These are phyloP conservation scores for Neofusicoccum kwambonambiense DNA, from an alignment of 2,329 filamentous ascomycete species.

Conservation along the genomic window DNA sequence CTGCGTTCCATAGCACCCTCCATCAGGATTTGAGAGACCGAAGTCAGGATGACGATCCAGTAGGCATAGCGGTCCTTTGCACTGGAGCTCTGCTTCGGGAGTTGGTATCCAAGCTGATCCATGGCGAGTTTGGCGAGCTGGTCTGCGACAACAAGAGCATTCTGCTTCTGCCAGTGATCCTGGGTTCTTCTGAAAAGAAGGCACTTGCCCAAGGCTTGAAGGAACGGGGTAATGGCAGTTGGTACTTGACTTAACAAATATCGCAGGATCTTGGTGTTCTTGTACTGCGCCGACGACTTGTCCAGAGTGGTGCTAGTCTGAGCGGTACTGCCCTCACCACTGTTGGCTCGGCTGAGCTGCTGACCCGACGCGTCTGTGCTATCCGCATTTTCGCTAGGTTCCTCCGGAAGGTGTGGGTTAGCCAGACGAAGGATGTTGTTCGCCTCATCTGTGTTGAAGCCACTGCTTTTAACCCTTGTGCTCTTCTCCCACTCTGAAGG, in stretches of 20 bases:
- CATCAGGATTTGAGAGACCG: slow-evolving; percentile 74
- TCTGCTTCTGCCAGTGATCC: slow-evolving; percentile 63
- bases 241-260: slow-evolving; percentile 77
- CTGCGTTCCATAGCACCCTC: slow-evolving; percentile 55
- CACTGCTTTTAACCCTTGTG: slow-evolving; percentile 42
- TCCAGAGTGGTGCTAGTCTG: slow-evolving; percentile 25
- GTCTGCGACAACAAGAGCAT: slow-evolving; percentile 60
- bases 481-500: slow-evolving; percentile 64
- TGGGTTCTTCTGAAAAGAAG: slow-evolving; percentile 72
- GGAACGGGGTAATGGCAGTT: slow-evolving; percentile 76
- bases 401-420: not conserved
- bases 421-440: slow-evolving; percentile 37
- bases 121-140: slow-evolving; percentile 71
- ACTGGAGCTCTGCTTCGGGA: slow-evolving; percentile 48
- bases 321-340: slow-evolving; percentile 15
- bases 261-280: slow-evolving; percentile 76
- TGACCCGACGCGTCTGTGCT: slow-evolving; percentile 19
- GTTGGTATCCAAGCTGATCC: slow-evolving; percentile 59
- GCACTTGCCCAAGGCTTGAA: slow-evolving; percentile 80
- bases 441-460: slow-evolving; percentile 40
- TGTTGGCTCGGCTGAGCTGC: slow-evolving; percentile 16
- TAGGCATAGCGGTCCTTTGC: slow-evolving; percentile 69
- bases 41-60: slow-evolving; percentile 77
- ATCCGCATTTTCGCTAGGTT: not conserved
- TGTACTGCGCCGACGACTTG: slow-evolving; percentile 43